Base-by-base conservation (phyloP, 192 early-diverging fungal species). In the Oehlia diaphana region DNA sequence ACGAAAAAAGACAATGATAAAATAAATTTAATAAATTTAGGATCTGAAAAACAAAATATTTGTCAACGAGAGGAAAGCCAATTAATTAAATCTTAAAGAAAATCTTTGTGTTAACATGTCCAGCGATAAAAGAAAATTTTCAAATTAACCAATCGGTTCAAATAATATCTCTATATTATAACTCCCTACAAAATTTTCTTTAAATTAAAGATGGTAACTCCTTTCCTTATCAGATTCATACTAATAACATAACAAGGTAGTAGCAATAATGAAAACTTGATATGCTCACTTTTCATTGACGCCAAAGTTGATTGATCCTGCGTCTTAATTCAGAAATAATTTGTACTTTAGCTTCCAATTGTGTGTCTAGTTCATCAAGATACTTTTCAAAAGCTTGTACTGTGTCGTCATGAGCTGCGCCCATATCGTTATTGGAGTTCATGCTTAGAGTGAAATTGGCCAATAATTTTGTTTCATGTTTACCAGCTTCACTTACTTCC, bases 401-500 rank as follows among this genome's bases (percentile, higher is more conserved):
- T 2, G 76, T 61, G 50, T 35, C 21, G 4, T 64, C 76, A 47
- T 26, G 63, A 23, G 76, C 19, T 12, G 37, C 76, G 19, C 76
- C 76, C 23, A 77, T 67, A 50, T 77, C 76, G 28, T 66, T 66
- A 33, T 77, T 77, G 23, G 76, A 50, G 35, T 69, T 78, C 33
- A 90, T 83, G 28, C 83, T 87, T 74, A 90, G 84, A 21, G 87
- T 83, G 79, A 91, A 87, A 66, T 91, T 86, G 65, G 89, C 89
- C 37, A 89, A 75, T 7, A 87, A 72, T 39, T 92, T 86, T 23
- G 92, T 91, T 77, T 93, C 92, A 81, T 86, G 86, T 61, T 90
- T 90, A 69, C 82, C 86, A 9, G 80, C 85, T 74, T 92, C 91
- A n/a, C 86, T 89, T 0, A 86, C 86, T 66, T 87, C 85, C 65